These are phyloP conservation scores for Eucalyptus regnans DNA, from an alignment of 345 rosid species.

Conservation along the genomic window DNA sequence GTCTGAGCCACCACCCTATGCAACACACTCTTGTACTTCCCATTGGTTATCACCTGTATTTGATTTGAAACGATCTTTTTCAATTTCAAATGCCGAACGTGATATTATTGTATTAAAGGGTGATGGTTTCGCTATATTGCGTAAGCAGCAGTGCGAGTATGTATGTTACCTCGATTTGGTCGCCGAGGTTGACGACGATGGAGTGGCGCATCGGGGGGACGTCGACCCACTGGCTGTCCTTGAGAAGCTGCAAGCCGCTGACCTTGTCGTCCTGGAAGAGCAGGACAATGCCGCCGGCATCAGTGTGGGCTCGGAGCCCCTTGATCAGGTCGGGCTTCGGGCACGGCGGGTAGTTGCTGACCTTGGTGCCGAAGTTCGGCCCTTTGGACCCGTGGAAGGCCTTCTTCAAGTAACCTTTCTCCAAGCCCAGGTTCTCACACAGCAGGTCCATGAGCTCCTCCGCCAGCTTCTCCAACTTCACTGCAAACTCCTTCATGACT, in stretches of 20 bases:
- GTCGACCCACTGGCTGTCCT: conserved; percentile 76
- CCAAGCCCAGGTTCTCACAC: conserved; percentile 82
- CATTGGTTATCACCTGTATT: conserved; percentile 75
- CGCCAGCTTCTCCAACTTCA: conserved; percentile 61
- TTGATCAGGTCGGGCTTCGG: conserved; percentile 84
- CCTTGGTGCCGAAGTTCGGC: conserved; percentile 86
- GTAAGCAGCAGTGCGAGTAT: background rate
- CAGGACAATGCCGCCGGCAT: conserved; percentile 87
- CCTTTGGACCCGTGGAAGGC: conserved; percentile 54
- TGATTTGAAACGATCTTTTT: background rate
- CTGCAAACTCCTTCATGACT: conserved; percentile 66
- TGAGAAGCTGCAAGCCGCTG: conserved; percentile 90
- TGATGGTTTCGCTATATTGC: background rate
- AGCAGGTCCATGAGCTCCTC: conserved; percentile 75
- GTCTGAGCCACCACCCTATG: conserved; percentile 81
- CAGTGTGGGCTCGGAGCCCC: conserved; percentile 92
- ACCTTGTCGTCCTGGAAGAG: conserved; percentile 85
- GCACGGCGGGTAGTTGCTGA: conserved; percentile 95
- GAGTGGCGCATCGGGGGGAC: conserved; percentile 95
- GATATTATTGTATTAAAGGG: background rate
- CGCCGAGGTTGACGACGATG: conserved; percentile 88
- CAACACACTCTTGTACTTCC: conserved; percentile 83
- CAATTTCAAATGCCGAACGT: too few species aligned
- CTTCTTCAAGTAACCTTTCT: conserved; percentile 66
- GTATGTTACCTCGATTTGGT: conserved; percentile 67